Base-by-base conservation (phyloP, 306 rosid species). In the Hippophae tibetana region DNA sequence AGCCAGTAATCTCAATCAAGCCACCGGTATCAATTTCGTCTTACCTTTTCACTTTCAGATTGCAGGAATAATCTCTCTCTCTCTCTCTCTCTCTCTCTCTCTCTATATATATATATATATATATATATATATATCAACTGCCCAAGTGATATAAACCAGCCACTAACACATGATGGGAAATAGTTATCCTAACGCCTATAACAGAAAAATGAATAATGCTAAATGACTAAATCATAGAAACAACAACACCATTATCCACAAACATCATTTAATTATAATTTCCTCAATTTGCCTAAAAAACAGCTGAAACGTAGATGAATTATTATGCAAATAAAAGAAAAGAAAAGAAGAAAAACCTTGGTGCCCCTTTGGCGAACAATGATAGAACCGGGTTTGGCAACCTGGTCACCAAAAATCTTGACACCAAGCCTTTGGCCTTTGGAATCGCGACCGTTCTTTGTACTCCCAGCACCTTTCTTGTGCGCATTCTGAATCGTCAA, bases 391-490 rank as follows among this genome's bases (percentile, higher is more conserved):
- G 99, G 83, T 42, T 92, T 88, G 56, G 95, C 96, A 38, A 65
- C 76, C 69, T 88, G 96, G 66, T 92, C 95, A 2, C 99, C 99
- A 41, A 31, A 92, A 65, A 92, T 88, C 69, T 92, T 92, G 8
- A 88, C 96, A 8, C 99, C 99, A 23, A 92, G 96, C 54, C 99
- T 79, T 64, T 78, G 80, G 11, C 99, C 86, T 10, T 9, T 65
- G 11, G 99, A 92, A 61, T 92, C 99, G 0, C 99, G 93, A 38
- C 99, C 99, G 55, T 92, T 92, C 81, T 92, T 92, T 66, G 99
- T 92, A 68, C 99, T 92, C 8, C 99, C 99, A 0, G 96, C 99
- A 41, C 99, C 99, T 53, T 92, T 92, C 82, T 92, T 92, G 85
- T 92, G 99, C 0, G 99, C 99, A 62, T 80, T 85, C 56, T 78